These are phyloP conservation scores for Trichophyton verrucosum DNA, from an alignment of 2,329 filamentous ascomycete species.

Conservation along the genomic window DNA sequence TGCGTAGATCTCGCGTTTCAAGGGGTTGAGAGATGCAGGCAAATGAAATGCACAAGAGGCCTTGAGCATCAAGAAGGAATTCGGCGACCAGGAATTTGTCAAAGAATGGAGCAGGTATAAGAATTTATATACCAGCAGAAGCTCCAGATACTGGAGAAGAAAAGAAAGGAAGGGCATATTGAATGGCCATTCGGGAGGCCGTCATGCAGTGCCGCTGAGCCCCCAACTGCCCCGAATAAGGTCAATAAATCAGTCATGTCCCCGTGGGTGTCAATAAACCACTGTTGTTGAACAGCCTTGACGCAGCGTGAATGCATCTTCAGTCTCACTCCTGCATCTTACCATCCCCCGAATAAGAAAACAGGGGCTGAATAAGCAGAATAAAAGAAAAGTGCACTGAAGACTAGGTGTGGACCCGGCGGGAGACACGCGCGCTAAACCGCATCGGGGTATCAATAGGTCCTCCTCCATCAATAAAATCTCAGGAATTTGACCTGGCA, in stretches of 20 bases:
- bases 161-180: neutral
- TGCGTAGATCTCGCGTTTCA: neutral
- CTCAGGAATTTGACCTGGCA: neutral
- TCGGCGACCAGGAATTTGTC: neutral
- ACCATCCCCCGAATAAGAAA: constrained; percentile 7
- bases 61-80: neutral
- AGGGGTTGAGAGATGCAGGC: neutral
- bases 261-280: neutral
- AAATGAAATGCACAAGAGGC: neutral
- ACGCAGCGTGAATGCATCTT: constrained; percentile 9
- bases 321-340: constrained; percentile 2
- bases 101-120: neutral
- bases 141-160: neutral
- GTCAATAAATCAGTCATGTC: neutral
- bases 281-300: neutral
- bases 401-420: neutral
- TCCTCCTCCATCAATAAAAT: constrained; percentile 1
- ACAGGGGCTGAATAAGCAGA: constrained; percentile 3
- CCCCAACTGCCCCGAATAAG: neutral
- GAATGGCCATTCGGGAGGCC: neutral
- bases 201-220: neutral
- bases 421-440: constrained; percentile 7
- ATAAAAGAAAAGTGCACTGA: neutral
- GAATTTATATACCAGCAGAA: neutral
- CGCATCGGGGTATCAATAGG: constrained; percentile 14